Percentiles rank a stretch among this genome's conserved stretches.
These are phyloP conservation scores for Debaryomyces nepalensis DNA, from an alignment of 1,139 yeast genomes.

Conservation along the genomic window DNA sequence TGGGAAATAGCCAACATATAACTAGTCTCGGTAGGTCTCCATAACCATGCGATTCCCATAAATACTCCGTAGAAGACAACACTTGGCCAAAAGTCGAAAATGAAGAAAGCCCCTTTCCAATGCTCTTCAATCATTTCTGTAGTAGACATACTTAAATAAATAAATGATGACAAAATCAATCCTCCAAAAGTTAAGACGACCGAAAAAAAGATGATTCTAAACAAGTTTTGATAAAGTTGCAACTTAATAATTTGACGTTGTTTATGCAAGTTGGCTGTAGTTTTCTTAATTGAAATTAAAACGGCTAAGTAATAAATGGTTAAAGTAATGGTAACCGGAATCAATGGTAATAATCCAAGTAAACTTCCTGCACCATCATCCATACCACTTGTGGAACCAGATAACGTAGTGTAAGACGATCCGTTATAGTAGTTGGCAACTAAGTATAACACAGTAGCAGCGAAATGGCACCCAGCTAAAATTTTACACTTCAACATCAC, in stretches of 20 bases:
- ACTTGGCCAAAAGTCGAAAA: conserved; percentile 95
- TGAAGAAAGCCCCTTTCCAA: conserved; percentile 91
- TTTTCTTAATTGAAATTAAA: conserved; percentile 70
- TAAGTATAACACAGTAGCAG: conserved; percentile 68
- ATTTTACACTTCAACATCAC: conserved; percentile 81
- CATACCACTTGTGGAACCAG: conserved; percentile 20
- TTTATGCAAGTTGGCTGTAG: conserved; percentile 73
- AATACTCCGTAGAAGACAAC: conserved; percentile 84
- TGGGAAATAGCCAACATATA: conserved; percentile 94
- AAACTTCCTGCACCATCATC: conserved; percentile 26
- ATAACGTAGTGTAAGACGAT: conserved; percentile 44
- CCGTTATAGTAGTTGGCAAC: conserved; percentile 63
- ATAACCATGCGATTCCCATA: conserved; percentile 82
- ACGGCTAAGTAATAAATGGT: conserved; percentile 76
- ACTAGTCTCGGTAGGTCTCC: conserved; percentile 98
- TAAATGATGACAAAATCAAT: conserved; percentile 68
- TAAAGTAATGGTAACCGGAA: conserved; percentile 75
- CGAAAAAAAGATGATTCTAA: conserved; percentile 74
- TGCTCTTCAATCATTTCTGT: conserved; percentile 80
- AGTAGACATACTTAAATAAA: conserved; percentile 73
- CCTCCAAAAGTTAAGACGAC: conserved; percentile 57
- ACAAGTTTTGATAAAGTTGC: conserved; percentile 78
- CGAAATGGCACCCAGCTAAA: conserved; percentile 74
- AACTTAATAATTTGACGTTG: conserved; percentile 93
- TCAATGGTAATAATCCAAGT: conserved; percentile 47